These are phyloP conservation scores for Rhododendron mucronatum DNA, from an alignment of 148 eudicot species.

Conservation along the genomic window DNA sequence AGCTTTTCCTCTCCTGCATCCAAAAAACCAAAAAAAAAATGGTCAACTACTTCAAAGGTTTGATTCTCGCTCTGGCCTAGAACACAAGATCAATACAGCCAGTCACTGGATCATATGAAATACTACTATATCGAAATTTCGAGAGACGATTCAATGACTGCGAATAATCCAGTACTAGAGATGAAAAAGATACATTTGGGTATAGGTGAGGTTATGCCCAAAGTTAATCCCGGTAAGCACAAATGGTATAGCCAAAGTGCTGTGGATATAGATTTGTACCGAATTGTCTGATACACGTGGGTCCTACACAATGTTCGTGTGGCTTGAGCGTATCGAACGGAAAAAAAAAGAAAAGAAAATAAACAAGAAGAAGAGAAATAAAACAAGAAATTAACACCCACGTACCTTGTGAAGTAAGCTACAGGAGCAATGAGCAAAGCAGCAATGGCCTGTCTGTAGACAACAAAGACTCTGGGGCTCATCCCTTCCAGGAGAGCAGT, in stretches of 20 bases:
- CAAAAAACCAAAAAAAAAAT: not conserved
- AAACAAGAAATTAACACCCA: not conserved
- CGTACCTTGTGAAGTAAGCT: constrained; percentile 49
- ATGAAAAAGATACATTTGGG: not conserved
- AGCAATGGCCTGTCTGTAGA: constrained; percentile 62
- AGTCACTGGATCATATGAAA: not conserved
- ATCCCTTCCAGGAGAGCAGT: constrained; percentile 19
- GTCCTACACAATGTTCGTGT: too few species aligned
- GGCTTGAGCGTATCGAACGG: not conserved
- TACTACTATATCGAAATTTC: not conserved
- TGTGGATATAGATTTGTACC: not conserved
- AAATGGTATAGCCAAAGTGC: not conserved
- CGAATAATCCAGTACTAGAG: not conserved
- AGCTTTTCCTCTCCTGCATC: constrained; percentile 33
- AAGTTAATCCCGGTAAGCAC: not conserved
- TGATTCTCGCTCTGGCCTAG: not conserved
- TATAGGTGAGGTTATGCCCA: not conserved
- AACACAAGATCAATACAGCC: too few species aligned
- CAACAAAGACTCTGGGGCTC: constrained; percentile 66
- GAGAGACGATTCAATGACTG: not conserved
- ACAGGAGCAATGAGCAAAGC: constrained; percentile 56
- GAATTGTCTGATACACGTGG: not conserved
- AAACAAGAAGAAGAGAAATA: too few species aligned
- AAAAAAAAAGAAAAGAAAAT: too few species aligned
- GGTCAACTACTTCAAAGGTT: not conserved